phyloP scores from a whole-genome alignment of 2,329 filamentous ascomycete genomes.

The Pseudodiploospora longispora region DNA sequence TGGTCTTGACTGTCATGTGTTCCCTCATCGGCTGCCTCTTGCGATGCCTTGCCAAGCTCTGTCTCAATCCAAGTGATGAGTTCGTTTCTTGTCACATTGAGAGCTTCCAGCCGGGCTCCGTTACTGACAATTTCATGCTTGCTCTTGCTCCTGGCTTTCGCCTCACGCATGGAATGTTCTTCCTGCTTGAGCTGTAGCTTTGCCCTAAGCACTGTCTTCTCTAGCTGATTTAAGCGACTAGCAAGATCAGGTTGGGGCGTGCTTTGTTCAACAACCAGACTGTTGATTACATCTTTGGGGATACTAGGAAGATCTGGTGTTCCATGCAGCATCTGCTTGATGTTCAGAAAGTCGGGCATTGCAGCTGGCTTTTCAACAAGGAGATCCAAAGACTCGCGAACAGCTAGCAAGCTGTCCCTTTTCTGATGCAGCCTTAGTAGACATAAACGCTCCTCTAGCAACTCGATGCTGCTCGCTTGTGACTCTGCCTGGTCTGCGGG shows the following conservation, averaged over 20 bases:
- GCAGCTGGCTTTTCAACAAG: conserved; percentile 46
- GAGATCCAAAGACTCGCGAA: conserved; percentile 43
- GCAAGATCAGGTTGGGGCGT: conserved; percentile 34
- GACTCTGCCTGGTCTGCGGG: conserved; percentile 13
- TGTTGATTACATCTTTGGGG: conserved; percentile 43
- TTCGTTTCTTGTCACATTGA: conserved; percentile 48
- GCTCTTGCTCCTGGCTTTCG: conserved; percentile 30
- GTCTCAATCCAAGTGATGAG: conserved; percentile 59
- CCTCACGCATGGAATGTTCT: conserved; percentile 44
- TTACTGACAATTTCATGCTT: conserved; percentile 29
- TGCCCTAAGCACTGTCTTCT: conserved; percentile 50
- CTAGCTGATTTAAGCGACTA: conserved; percentile 41
- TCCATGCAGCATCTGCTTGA: conserved; percentile 38
- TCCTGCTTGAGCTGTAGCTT: conserved; percentile 50
- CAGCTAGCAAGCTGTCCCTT: conserved; percentile 38
- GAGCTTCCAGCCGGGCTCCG: conserved; percentile 40
- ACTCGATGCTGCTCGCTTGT: conserved; percentile 11
- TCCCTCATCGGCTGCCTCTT: conserved; percentile 21
- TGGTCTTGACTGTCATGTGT: background rate
- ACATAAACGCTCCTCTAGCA: conserved; percentile 43
- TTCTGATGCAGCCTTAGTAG: conserved; percentile 45
- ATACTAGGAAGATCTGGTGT: conserved; percentile 38
- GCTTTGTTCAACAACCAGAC: conserved; percentile 36
- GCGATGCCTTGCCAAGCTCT: conserved; percentile 47
- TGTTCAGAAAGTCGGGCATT: conserved; percentile 39